Conservation (phyloP, 2,329 filamentous ascomycete genomes). For the Alternaria sp. region DNA sequence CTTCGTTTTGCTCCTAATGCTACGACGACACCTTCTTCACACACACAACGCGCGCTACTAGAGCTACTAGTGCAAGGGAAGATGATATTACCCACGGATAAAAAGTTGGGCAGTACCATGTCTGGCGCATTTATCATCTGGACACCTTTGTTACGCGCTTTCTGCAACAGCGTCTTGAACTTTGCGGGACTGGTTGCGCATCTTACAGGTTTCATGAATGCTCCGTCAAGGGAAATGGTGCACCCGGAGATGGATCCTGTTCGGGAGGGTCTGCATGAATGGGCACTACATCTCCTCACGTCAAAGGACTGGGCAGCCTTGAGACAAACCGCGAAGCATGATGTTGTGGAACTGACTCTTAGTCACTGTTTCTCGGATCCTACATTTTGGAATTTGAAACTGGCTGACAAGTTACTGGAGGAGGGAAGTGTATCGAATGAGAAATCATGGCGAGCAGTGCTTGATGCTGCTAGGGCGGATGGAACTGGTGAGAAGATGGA, state of each 20-base stretch:
- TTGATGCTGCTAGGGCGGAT: conserved; percentile 41
- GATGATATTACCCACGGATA: conserved; percentile 49
- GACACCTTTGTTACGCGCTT: conserved; percentile 49
- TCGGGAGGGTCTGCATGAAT: conserved; percentile 57
- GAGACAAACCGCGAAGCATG: conserved; percentile 9
- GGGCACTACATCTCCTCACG: conserved; percentile 59
- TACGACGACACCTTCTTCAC: conserved; percentile 6
- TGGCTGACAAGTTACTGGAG: conserved; percentile 47
- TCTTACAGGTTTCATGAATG: conserved; percentile 50
- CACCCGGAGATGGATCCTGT: conserved; percentile 36
- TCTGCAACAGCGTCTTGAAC: conserved; percentile 51
- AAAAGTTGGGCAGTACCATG: conserved; percentile 46
- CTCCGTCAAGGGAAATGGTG: not conserved
- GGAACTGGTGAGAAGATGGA: conserved; percentile 8
- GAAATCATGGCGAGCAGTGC: conserved; percentile 32
- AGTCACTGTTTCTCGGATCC: conserved; percentile 48
- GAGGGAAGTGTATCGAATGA: conserved; percentile 21
- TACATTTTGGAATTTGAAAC: conserved; percentile 47
- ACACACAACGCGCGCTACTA: conserved; percentile 16
- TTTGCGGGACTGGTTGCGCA: conserved; percentile 44
- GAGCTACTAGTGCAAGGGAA: conserved; percentile 46
- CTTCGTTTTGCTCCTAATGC: conserved; percentile 16
- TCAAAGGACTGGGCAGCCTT: conserved; percentile 49
- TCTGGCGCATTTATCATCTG: conserved; percentile 57
- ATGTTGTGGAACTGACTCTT: conserved; percentile 21